phyloP scores from a whole-genome alignment of 495 filamentous ascomycete species.

The Trichodelitschia bisporula region DNA sequence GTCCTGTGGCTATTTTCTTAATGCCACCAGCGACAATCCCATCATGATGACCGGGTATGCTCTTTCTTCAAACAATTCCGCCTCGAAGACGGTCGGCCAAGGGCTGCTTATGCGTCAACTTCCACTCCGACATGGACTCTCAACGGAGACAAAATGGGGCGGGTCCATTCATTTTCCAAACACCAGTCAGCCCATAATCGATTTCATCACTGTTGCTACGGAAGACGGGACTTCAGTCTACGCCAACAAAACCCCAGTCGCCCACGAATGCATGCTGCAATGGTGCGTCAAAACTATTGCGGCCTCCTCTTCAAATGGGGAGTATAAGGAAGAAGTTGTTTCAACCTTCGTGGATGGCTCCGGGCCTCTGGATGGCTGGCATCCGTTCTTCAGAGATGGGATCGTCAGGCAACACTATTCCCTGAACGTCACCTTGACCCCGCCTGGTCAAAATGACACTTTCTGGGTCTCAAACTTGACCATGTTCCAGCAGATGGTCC shows the following conservation, averaged over 20 bases:
- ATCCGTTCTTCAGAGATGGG: no score
- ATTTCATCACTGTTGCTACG: slow-evolving; percentile 3
- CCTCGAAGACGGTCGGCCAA: neutral
- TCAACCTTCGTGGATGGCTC: no score
- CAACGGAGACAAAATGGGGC: slow-evolving; percentile 3
- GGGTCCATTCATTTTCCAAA: slow-evolving; percentile 6
- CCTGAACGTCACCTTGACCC: slow-evolving; percentile 2
- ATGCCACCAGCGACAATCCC: slow-evolving; percentile 2
- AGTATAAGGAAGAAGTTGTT: slow-evolving; percentile 4
- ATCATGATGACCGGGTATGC: slow-evolving; percentile 6
- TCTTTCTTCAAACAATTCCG: neutral
- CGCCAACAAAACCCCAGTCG: slow-evolving; percentile 2
- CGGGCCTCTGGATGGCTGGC: no score
- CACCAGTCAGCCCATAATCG: slow-evolving; percentile 4
- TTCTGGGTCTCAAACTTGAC: slow-evolving; percentile 1
- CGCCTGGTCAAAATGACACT: slow-evolving; percentile 1
- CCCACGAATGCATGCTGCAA: slow-evolving; percentile 5
- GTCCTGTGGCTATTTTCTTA: slow-evolving; percentile 5
- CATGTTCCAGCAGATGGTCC: neutral
- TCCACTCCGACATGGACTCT: no score
- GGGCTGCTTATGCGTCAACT: slow-evolving; percentile 2
- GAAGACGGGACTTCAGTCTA: slow-evolving; percentile 1
- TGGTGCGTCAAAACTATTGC: slow-evolving; percentile 7
- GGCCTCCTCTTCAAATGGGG: no score
- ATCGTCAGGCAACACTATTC: no score